Percentiles rank a stretch among this genome's conserved stretches.
Conservation (phyloP, 2,329 filamentous ascomycete genomes). For the Penicillium hesseltinei region DNA sequence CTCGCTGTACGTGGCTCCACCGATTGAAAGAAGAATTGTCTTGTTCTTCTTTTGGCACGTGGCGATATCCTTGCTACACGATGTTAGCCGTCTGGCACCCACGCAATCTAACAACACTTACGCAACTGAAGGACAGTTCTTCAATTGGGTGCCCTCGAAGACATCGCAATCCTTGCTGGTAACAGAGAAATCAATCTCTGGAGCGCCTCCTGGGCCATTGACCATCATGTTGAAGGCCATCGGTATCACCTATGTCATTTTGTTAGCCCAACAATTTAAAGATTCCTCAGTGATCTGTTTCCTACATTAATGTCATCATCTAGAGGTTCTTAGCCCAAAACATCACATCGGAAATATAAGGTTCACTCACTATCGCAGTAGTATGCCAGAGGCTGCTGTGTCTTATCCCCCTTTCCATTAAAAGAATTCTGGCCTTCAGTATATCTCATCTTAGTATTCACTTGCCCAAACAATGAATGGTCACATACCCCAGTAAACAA, state of each 20-base stretch:
- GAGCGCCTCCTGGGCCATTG: constrained; percentile 49
- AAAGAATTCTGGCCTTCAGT: constrained; percentile 60
- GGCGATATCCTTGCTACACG: constrained; percentile 46
- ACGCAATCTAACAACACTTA: constrained; percentile 35
- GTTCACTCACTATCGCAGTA: constrained; percentile 58
- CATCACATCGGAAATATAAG: accelerated
- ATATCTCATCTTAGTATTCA: not conserved
- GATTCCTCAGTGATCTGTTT: not conserved
- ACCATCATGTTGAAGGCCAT: constrained; percentile 63
- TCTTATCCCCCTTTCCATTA: constrained; percentile 43
- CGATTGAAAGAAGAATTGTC: constrained; percentile 70
- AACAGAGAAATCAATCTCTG: constrained; percentile 64
- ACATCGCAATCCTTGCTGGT: constrained; percentile 60
- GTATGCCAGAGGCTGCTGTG: constrained; percentile 55
- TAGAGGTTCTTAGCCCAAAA: constrained; percentile 12
- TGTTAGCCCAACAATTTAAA: constrained; percentile 7
- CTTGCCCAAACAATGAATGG: not conserved
- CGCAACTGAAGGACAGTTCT: constrained; percentile 65
- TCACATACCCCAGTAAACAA: constrained; percentile 61
- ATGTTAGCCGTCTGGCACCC: constrained; percentile 16
- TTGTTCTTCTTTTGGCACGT: constrained; percentile 66
- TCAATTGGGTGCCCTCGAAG: constrained; percentile 58
- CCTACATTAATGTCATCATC: constrained; percentile 26
- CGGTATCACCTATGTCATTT: constrained; percentile 54
- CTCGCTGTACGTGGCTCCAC: constrained; percentile 68